phyloP scores from a whole-genome alignment of 2,329 filamentous ascomycete species.

The Beauveria pseudobassiana region DNA sequence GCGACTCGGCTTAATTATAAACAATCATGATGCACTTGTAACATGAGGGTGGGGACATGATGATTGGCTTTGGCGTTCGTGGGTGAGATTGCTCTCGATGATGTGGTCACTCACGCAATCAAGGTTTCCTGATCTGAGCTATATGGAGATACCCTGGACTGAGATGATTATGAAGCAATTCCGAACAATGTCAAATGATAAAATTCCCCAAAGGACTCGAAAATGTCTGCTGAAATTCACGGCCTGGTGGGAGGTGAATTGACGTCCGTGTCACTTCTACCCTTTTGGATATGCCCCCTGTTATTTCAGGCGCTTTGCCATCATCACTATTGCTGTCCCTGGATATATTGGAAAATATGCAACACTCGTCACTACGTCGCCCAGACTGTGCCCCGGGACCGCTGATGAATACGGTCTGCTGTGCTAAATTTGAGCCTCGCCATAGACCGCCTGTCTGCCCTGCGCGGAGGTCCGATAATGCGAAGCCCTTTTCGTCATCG shows the following conservation, averaged over 20 bases:
- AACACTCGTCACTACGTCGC: constrained; percentile 2
- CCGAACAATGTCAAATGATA: not conserved
- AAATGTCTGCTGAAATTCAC: not conserved
- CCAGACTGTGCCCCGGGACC: not conserved
- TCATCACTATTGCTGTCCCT: constrained; percentile 7
- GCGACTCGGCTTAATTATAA: no score
- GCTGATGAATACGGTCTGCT: constrained; percentile 9
- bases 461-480: not conserved
- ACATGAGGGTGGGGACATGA: no score
- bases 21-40: not conserved
- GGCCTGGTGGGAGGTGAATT: not conserved
- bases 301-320: not conserved
- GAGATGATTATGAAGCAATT: not conserved
- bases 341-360: not conserved
- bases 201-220: not conserved
- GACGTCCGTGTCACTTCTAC: constrained; percentile 7
- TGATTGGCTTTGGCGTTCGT: no score
- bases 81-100: no score
- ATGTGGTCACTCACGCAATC: no score
- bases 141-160: no score
- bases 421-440: constrained; percentile 3
- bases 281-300: constrained; percentile 1
- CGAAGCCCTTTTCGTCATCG: not conserved
- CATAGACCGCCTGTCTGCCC: not conserved
- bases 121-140: no score